Base-by-base conservation (phyloP, 208 protist species). In the Wallacemonas sp. region DNA sequence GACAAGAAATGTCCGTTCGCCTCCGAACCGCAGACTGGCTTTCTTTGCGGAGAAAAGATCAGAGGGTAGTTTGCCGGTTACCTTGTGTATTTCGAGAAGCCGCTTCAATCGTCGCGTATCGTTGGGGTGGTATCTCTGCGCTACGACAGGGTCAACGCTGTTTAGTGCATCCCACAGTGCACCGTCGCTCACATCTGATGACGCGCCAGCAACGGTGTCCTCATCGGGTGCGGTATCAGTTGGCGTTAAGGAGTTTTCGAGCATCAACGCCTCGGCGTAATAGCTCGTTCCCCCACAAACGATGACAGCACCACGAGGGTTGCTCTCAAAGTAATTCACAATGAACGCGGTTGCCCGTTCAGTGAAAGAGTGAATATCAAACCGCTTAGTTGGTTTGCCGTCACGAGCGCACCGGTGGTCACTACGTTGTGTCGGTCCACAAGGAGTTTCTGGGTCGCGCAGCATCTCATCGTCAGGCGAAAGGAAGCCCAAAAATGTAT, bases 281-380 rank as follows among this genome's bases (percentile, higher is more conserved):
- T 92, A 94, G 38, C 77, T 82, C 1, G 83, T 91, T 33, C 90
- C 88, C 17, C 89, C 90, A 50, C 91, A 97, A 27, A 97, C 55
- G 62, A 93, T 66, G 60, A 93, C 57, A 13, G 85, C 87, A 19
- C 41, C 75, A 44, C 76, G 60, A 10, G 46, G 29, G 62, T 87
- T 34, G 1, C 59, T 8, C 24, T 27, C 21, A 63, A 90, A 88
- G 63, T 80, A 87, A 4, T 8, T 34, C 5, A 79, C 50, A 63
- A 92, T 82, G 57, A 87, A 91, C 0, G 52, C 37, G 4, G 67
- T 66, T 29, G 82, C 83, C 36, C 76, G 74, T 10, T 72, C 42
- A 15, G 84, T 68, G 52, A 86, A 92, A 10, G 48, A 59, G 60
- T 89, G 78, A 42, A 91, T 71, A 55, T 79, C 81, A 48, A 87